Conservation (phyloP, 805 yeast species). For the Yarrowia hollandica region DNA sequence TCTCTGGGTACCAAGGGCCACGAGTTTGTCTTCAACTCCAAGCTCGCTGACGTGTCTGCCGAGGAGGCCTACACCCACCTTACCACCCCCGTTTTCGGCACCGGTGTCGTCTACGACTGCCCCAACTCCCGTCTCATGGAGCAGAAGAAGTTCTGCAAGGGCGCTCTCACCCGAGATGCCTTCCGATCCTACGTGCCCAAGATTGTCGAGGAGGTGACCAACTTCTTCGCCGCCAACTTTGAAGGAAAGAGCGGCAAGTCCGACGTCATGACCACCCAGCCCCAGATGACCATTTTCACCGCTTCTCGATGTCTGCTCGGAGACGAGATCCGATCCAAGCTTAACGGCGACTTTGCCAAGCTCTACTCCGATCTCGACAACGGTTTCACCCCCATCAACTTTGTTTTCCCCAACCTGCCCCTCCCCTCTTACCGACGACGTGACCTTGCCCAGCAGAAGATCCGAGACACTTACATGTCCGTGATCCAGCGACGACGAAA, state of each 20-base stretch:
- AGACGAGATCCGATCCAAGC: constrained; percentile 80
- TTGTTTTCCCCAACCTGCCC: constrained; percentile 93
- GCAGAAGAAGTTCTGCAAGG: constrained; percentile 94
- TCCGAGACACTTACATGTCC: constrained; percentile 76
- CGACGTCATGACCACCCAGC: constrained; percentile 75
- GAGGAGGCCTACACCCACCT: constrained; percentile 94
- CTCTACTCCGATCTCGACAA: constrained; percentile 89
- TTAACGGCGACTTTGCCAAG: constrained; percentile 79
- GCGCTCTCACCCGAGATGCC: constrained; percentile 80
- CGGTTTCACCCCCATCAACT: constrained; percentile 95
- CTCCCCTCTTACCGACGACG: constrained; percentile 80
- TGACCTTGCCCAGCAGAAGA: constrained; percentile 82
- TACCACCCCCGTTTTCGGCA: constrained; percentile 99
- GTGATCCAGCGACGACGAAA: constrained; percentile 73
- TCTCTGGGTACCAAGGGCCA: constrained; percentile 97
- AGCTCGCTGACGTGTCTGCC: constrained; percentile 85
- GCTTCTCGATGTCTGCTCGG: constrained; percentile 92
- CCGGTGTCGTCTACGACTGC: constrained; percentile 96
- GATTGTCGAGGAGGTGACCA: constrained; percentile 72
- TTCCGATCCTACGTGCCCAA: constrained; percentile 85
- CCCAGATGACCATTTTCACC: constrained; percentile 94
- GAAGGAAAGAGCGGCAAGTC: constrained; percentile 39
- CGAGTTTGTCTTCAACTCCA: constrained; percentile 91
- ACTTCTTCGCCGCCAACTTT: constrained; percentile 47
- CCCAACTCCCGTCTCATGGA: constrained; percentile 94